Evolutionary conservation across 148 eudicot species (phyloP), one percentile per base, ranked within the genome.

Genomic region (Mesembryanthemum crystallinum): DNA sequence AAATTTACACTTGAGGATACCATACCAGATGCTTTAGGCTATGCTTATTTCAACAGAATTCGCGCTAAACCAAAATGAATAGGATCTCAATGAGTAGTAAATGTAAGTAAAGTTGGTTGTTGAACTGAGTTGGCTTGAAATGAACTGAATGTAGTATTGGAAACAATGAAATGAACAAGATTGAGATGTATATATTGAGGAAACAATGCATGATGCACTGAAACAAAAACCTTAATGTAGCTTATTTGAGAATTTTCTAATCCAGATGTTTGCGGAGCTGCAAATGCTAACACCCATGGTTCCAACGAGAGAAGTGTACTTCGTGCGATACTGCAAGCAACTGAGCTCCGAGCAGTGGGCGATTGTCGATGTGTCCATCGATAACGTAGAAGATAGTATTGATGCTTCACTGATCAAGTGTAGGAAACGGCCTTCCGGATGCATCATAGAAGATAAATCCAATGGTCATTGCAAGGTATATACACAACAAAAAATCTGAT

Each of bases 231-330:
- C 13, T 43, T 25, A 37, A 17, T n/a, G 88, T 81, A 64, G 80
- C 83, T 62, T 35, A 42, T 32, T 29, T 28, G 59, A 77, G n/a
- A 18, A 29, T 42, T 70, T 57, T 6, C 30, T 29, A 5, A 1
- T 83, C 76, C 86, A 95, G 98, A 95, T 95, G 92, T 95, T 89
- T 83, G 90, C 96, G 51, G 98, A 95, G 89, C 81, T 92, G 76
- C 98, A 95, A 78, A 95, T 95, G 96, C 90, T 92, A 7, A 90
- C 98, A 7, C 97, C 98, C 20, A 72, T 87, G 94, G 97, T 95
- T 76, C 85, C 89, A 20, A 90, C 94, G 3, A 87, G 98, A 85
- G 97, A 95, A 77, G 88, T 95, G 73, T 90, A 92, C 86, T 95
- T 95, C n/a, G 85, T 95, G 27, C 73, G 98, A 82, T 77, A 79